Conservation (phyloP, 169 alveolate genomes). For the Plasmodium vinckei region DNA sequence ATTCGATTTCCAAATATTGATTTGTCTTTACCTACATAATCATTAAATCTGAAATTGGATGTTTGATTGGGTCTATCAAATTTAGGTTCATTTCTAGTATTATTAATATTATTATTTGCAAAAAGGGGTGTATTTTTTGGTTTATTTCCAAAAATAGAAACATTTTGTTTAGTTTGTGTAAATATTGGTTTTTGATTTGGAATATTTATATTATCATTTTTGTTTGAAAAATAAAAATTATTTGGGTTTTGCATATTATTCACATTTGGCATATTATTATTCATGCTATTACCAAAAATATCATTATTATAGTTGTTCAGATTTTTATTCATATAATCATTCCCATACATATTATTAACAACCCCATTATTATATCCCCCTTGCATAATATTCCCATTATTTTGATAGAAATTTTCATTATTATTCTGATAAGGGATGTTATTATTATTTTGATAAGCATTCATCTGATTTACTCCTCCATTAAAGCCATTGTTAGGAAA, state of each 20-base stretch:
- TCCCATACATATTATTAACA: conserved; percentile 11
- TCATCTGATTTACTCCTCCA: conserved; percentile 32
- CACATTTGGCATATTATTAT: not conserved
- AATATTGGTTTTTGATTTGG: conserved; percentile 10
- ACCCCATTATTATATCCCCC: not conserved
- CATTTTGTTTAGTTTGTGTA: conserved; percentile 42
- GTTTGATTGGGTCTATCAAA: not conserved
- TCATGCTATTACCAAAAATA: conserved; percentile 3
- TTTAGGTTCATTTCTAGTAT: not conserved
- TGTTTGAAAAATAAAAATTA: not conserved
- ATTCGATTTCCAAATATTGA: conserved; percentile 73
- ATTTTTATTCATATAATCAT: not conserved
- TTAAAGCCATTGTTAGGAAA: conserved; percentile 49
- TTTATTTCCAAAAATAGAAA: conserved; percentile 56
- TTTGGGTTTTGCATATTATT: conserved; percentile 3
- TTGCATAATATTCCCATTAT: not conserved
- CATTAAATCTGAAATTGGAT: conserved; percentile 20
- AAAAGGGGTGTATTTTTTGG: conserved; percentile 43
- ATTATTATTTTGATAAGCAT: conserved; percentile 22
- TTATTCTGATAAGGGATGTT: not conserved
- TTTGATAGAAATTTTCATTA: not conserved
- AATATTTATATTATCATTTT: not conserved
- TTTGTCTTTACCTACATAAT: conserved; percentile 58
- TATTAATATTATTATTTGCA: conserved; percentile 20
- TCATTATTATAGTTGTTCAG: conserved; percentile 1